Evolutionary conservation across 2,329 filamentous ascomycete genomes (phyloP).

Genomic region (Aspergillus jensenii): DNA sequence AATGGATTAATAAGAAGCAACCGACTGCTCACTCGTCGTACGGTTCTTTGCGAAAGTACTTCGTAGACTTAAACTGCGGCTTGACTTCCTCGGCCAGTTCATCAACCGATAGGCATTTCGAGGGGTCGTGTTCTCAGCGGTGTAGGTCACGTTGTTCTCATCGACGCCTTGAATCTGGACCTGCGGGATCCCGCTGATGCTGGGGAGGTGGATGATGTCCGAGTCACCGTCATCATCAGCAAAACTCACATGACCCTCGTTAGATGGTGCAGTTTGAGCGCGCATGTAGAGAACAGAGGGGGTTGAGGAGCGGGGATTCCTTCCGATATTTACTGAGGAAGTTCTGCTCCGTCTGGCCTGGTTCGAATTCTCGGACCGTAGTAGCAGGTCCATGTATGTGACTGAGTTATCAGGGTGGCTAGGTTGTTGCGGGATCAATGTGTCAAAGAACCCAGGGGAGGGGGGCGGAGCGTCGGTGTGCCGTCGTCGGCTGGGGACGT

Average conservation of each 20-base stretch:
- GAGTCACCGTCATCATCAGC: conserved; percentile 33
- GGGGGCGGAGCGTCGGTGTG: conserved; percentile 44
- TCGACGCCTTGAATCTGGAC: conserved; percentile 35
- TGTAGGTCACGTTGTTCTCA: conserved; percentile 34
- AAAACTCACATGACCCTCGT: conserved; percentile 19
- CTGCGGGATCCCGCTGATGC: conserved; percentile 20
- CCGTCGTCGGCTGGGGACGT: conserved; percentile 29
- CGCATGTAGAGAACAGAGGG: conserved; percentile 35
- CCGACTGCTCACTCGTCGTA: conserved; percentile 19
- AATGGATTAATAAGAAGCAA: conserved; percentile 24
- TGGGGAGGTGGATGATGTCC: conserved; percentile 37
- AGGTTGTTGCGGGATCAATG: conserved; percentile 14
- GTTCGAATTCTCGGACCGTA: conserved; percentile 20
- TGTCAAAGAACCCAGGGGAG: conserved; percentile 29
- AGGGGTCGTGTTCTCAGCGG: conserved; percentile 27
- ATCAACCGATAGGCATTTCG: conserved; percentile 31
- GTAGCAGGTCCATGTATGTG: conserved; percentile 32
- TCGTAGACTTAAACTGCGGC: conserved; percentile 4
- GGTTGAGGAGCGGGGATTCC: conserved; percentile 12
- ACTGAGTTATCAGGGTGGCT: conserved; percentile 18
- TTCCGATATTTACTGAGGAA: conserved; percentile 13
- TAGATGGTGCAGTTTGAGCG: conserved; percentile 29
- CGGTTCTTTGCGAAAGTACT: conserved; percentile 16
- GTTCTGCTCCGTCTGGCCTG: conserved; percentile 2
- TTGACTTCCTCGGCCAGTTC: conserved; percentile 29